Percentiles rank a stretch among this genome's conserved stretches.
phyloP scores from a whole-genome alignment of 2,329 filamentous ascomycete genomes.

The Nigrograna mackinnonii region DNA sequence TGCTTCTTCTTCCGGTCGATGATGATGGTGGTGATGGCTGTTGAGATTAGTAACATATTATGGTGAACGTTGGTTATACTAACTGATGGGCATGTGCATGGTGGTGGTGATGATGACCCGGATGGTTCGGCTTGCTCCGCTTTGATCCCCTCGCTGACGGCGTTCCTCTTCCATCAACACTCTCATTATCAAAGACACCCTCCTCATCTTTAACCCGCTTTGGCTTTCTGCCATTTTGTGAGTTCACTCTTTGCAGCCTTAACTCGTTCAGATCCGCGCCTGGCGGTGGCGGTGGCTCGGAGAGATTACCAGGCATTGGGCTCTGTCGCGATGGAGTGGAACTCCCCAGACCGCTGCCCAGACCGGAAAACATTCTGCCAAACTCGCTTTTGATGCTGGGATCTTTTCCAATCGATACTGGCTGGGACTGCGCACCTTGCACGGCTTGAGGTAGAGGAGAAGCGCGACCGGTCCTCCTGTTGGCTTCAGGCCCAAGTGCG shows the following conservation, averaged over 20 bases:
- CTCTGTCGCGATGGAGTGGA: constrained; percentile 59
- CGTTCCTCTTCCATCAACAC: constrained; percentile 64
- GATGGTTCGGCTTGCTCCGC: constrained; percentile 54
- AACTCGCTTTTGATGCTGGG: constrained; percentile 94
- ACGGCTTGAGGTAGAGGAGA: constrained; percentile 93
- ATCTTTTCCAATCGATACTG: constrained; percentile 77
- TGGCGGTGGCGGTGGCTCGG: constrained; percentile 23
- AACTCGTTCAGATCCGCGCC: constrained; percentile 33
- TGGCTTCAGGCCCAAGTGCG: constrained; percentile 72
- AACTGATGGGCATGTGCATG: constrained; percentile 54
- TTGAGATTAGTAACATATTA: constrained; percentile 11
- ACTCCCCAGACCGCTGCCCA: constrained; percentile 69
- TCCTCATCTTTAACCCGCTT: constrained; percentile 80
- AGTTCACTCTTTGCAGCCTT: constrained; percentile 38
- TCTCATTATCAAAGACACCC: constrained; percentile 65
- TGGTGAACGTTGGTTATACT: constrained; percentile 27
- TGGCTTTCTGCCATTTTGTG: constrained; percentile 38
- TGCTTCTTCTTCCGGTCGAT: constrained; percentile 56
- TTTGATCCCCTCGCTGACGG: constrained; percentile 70
- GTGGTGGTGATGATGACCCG: constrained; percentile 67
- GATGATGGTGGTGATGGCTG: constrained; percentile 59
- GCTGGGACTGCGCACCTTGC: constrained; percentile 83
- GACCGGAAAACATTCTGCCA: constrained; percentile 93
- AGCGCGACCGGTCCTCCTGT: constrained; percentile 78
- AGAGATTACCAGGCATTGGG: constrained; percentile 45